Percentiles rank a stretch among this genome's conserved stretches.
phyloP scores from a whole-genome alignment of 2,329 filamentous ascomycete genomes.

The Fusarium xylarioides region DNA sequence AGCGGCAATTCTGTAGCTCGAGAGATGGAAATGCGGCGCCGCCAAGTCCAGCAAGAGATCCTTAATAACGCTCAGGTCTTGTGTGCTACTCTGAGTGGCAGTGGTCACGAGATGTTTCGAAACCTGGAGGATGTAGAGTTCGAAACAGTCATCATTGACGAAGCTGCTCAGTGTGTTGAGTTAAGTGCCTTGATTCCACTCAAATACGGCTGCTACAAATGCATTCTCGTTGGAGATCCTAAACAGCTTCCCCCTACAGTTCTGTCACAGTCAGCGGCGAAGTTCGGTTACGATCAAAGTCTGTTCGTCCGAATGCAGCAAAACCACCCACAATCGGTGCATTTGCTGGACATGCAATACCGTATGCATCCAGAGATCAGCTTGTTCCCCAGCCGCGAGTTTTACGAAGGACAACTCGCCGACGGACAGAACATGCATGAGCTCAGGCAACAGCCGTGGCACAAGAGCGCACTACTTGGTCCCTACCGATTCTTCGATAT shows the following conservation, averaged over 20 bases:
- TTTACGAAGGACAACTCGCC: constrained; percentile 88
- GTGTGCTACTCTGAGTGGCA: constrained; percentile 93
- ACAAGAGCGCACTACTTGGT: constrained; percentile 79
- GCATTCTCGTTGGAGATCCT: constrained; percentile 95
- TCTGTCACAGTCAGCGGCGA: constrained; percentile 89
- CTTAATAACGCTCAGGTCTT: constrained; percentile 91
- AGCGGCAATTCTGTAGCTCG: constrained; percentile 82
- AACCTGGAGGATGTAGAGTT: constrained; percentile 94
- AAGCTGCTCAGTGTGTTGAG: constrained; percentile 98
- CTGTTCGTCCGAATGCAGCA: constrained; percentile 98
- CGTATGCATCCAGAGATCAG: constrained; percentile 99
- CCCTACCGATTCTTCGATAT: constrained; percentile 99
- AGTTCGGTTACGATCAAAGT: constrained; percentile 96
- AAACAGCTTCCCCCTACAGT: constrained; percentile 97
- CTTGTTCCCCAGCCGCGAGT: constrained; percentile 85
- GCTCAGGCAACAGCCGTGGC: constrained; percentile 84
- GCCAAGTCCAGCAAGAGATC: constrained; percentile 88
- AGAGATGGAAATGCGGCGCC: constrained; percentile 85
- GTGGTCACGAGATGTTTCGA: constrained; percentile 97
- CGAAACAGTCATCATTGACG: constrained; percentile 97
- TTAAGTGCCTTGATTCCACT: constrained; percentile 94
- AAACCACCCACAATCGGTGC: constrained; percentile 86
- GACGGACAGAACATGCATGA: constrained; percentile 86
- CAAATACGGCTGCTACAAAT: constrained; percentile 97
- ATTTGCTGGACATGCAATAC: constrained; percentile 96